phyloP scores from a whole-genome alignment of 2,329 filamentous ascomycete species.

The Chaetoscypha palmicola region DNA sequence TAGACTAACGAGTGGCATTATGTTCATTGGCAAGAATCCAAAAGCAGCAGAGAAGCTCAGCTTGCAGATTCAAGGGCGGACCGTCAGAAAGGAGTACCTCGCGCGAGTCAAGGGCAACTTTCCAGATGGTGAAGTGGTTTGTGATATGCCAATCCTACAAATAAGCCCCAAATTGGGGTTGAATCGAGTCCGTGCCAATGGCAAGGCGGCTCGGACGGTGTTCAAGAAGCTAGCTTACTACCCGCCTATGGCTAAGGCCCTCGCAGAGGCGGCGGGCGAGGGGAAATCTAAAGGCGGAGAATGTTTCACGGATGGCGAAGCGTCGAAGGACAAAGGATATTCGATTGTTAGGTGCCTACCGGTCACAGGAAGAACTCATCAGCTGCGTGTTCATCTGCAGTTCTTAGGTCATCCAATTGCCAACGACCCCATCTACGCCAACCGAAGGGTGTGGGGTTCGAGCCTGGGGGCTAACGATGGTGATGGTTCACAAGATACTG shows the following conservation, averaged over 20 bases:
- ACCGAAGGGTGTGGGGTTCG: conserved; percentile 82
- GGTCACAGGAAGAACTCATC: conserved; percentile 88
- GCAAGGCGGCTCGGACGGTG: conserved; percentile 82
- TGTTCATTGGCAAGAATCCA: conserved; percentile 91
- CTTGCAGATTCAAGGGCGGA: conserved; percentile 68
- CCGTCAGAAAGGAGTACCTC: conserved; percentile 91
- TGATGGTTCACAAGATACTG: conserved; percentile 63
- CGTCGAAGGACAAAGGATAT: conserved; percentile 55
- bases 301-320: conserved; percentile 37
- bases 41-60: conserved; percentile 72
- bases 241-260: conserved; percentile 24
- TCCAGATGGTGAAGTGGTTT: conserved; percentile 83
- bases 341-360: conserved; percentile 92
- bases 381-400: conserved; percentile 90
- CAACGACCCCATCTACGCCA: conserved; percentile 97
- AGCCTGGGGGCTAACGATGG: conserved; percentile 62
- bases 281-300: conserved; percentile 29
- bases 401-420: conserved; percentile 91
- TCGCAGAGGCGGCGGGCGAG: conserved; percentile 41
- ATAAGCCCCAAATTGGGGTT: conserved; percentile 93
- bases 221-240: conserved; percentile 51
- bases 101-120: conserved; percentile 88
- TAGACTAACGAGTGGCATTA: conserved; percentile 87
- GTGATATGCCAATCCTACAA: conserved; percentile 86
- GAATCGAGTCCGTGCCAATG: conserved; percentile 88